phyloP scores from a whole-genome alignment of 192 early-diverging fungal genomes.

The Rhizoclosmatium sp. region DNA sequence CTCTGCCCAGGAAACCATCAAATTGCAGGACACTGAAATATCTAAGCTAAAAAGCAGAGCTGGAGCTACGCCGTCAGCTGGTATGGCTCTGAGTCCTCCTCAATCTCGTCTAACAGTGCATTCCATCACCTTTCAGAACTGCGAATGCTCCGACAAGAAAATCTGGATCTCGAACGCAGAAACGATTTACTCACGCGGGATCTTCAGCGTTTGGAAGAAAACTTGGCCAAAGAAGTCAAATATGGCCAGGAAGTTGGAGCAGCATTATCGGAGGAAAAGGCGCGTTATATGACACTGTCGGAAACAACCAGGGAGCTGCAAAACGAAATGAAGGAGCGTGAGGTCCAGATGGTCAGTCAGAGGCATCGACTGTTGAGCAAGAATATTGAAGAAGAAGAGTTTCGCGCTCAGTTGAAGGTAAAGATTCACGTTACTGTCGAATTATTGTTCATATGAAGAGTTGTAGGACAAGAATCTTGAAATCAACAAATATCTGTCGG shows the following conservation, averaged over 20 bases:
- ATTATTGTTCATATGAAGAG: background rate
- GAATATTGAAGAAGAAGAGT: constrained; percentile 55
- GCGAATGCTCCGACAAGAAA: constrained; percentile 47
- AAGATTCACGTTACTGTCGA: background rate
- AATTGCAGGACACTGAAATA: constrained; percentile 35
- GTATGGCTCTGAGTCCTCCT: constrained; percentile 4
- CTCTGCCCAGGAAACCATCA: constrained; percentile 30
- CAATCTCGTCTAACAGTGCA: background rate
- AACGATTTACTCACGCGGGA: constrained; percentile 47
- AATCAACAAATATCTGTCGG: constrained; percentile 53
- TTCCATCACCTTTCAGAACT: constrained; percentile 34
- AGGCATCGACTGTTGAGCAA: constrained; percentile 50
- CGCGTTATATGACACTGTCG: constrained; percentile 27
- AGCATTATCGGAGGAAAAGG: constrained; percentile 47
- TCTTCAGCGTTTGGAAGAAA: constrained; percentile 48
- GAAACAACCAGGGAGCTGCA: constrained; percentile 48
- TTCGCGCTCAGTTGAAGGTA: constrained; percentile 51
- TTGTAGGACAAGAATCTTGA: constrained; percentile 59
- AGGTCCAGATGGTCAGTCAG: constrained; percentile 52
- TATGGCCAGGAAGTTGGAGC: constrained; percentile 35
- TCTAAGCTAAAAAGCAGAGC: constrained; percentile 42
- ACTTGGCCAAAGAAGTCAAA: constrained; percentile 46
- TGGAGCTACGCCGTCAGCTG: constrained; percentile 35
- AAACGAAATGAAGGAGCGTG: constrained; percentile 51
- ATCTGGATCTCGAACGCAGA: constrained; percentile 52